Percentiles rank a stretch among this genome's conserved stretches.
These are phyloP conservation scores for Brassica nigra DNA, from an alignment of 345 rosid species.

Conservation along the genomic window DNA sequence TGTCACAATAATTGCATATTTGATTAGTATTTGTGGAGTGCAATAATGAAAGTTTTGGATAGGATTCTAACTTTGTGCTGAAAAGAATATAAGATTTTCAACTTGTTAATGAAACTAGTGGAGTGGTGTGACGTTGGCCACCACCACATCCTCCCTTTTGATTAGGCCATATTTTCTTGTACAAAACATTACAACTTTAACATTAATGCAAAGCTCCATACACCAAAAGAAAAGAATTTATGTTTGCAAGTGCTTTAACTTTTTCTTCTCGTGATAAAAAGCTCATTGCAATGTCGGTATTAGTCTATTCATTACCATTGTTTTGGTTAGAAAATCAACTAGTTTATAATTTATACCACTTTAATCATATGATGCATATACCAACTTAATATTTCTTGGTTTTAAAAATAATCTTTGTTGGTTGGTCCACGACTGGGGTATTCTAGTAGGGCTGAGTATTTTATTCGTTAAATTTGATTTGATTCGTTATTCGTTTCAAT, in stretches of 20 bases:
- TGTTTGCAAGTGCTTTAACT: slow-evolving; percentile 10
- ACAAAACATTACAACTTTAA: neutral
- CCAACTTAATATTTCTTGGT: neutral
- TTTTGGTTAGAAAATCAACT: neutral
- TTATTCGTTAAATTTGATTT: too few species aligned
- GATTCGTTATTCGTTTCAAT: too few species aligned
- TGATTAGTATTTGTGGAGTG: slow-evolving; percentile 30
- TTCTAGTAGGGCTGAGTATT: too few species aligned
- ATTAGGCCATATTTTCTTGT: slow-evolving; percentile 27
- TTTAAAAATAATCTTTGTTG: neutral
- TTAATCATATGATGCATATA: neutral
- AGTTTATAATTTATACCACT: neutral
- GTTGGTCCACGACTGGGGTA: neutral
- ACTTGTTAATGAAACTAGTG: slow-evolving; percentile 34
- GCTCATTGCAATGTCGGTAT: slow-evolving; percentile 6
- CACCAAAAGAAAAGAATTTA: neutral
- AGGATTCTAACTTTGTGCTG: slow-evolving; percentile 17
- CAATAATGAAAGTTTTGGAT: slow-evolving; percentile 39
- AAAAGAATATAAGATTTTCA: slow-evolving; percentile 8
- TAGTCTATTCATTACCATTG: neutral
- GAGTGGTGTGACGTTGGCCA: slow-evolving; percentile 34
- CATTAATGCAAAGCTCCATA: neutral
- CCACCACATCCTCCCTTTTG: slow-evolving; percentile 32
- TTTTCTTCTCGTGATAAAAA: slow-evolving; percentile 4
- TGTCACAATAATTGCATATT: slow-evolving; percentile 35